phyloP scores from a whole-genome alignment of 2,329 filamentous ascomycete species.

The Lachnellula hyalina region DNA sequence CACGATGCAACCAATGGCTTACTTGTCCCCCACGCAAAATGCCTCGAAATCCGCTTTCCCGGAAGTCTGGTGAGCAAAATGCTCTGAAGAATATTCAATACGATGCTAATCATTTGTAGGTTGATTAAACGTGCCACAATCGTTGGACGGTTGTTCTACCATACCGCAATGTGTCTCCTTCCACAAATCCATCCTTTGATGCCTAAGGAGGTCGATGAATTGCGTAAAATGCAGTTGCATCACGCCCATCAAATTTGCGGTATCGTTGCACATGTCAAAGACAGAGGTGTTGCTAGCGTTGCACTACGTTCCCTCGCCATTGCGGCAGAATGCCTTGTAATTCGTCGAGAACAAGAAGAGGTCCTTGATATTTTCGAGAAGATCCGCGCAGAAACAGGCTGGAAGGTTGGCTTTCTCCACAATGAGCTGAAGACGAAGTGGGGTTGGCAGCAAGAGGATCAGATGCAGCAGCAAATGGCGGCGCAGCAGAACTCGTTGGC shows the following conservation, averaged over 20 bases:
- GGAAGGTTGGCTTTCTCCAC: conserved; percentile 68
- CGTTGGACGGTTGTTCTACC: conserved; percentile 80
- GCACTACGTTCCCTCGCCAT: conserved; percentile 75
- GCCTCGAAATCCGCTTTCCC: conserved; percentile 72
- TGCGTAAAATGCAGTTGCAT: conserved; percentile 62
- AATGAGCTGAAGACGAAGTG: conserved; percentile 69
- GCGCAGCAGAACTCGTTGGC: conserved; percentile 22
- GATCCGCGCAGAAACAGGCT: conserved; percentile 72
- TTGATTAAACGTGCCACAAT: conserved; percentile 77
- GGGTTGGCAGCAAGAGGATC: conserved; percentile 55
- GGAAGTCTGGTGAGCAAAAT: conserved; percentile 65
- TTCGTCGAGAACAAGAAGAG: conserved; percentile 71
- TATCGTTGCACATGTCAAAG: conserved; percentile 79
- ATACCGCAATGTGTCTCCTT: conserved; percentile 77
- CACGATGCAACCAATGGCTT: conserved; percentile 83
- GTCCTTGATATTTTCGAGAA: conserved; percentile 70
- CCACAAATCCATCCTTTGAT: conserved; percentile 72
- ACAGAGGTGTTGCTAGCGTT: conserved; percentile 71
- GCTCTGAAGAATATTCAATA: conserved; percentile 6
- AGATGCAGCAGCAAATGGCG: conserved; percentile 21
- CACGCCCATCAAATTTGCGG: conserved; percentile 86
- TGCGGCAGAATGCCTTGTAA: conserved; percentile 66
- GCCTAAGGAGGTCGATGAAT: conserved; percentile 52
- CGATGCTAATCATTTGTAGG: conserved; percentile 42
- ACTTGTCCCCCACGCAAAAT: conserved; percentile 63